Conservation (phyloP, 371 early-diverging fungal genomes). For the Mortierella sp. region DNA sequence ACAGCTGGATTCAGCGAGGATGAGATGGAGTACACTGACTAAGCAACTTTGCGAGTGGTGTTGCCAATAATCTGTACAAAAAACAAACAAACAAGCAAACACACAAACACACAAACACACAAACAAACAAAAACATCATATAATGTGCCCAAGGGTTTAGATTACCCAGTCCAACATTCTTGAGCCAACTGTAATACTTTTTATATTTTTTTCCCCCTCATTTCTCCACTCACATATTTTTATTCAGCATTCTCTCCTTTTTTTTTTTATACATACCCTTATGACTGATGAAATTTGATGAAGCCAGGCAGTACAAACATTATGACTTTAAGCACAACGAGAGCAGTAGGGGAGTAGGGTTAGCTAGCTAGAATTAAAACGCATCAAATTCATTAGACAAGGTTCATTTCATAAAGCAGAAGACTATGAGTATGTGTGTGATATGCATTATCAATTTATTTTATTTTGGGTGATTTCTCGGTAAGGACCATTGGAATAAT, state of each 20-base stretch:
- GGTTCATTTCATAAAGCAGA: too few species aligned
- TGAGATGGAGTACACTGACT: conserved; percentile 64
- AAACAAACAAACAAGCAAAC: background rate
- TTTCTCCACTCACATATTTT: background rate
- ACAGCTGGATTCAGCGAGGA: conserved; percentile 76
- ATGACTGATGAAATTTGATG: conserved; percentile 10
- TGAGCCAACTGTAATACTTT: conserved; percentile 8
- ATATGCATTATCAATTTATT: too few species aligned
- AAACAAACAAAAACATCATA: background rate
- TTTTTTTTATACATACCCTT: conserved; percentile 1
- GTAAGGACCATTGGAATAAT: too few species aligned
- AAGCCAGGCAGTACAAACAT: background rate
- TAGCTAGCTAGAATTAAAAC: background rate
- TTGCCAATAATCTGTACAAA: conserved; percentile 1
- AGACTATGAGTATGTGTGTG: too few species aligned
- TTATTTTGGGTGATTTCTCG: too few species aligned
- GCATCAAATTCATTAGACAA: too few species aligned
- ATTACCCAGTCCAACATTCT: too few species aligned
- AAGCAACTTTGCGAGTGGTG: conserved; percentile 5
- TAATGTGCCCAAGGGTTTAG: background rate
- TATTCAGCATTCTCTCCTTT: background rate
- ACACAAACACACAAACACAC: background rate
- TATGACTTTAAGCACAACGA: background rate
- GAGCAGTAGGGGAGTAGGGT: background rate
- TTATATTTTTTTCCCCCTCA: background rate